Evolutionary conservation across 164 flowering plant genomes (phyloP).

Genomic region (Nymphaea colorata): DNA sequence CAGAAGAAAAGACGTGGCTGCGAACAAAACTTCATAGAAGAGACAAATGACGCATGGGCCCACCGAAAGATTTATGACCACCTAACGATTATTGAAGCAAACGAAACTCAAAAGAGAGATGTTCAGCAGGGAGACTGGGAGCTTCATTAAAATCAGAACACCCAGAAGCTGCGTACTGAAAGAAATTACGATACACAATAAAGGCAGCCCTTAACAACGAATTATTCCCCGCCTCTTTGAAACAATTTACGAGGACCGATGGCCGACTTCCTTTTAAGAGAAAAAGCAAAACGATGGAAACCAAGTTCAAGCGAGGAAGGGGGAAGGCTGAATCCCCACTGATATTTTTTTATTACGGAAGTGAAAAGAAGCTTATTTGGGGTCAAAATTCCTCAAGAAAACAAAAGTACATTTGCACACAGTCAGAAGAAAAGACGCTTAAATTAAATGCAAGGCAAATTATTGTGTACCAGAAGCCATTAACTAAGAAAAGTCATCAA

Average conservation of each 20-base stretch:
- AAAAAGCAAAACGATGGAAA: background rate
- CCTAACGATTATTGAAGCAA: background rate
- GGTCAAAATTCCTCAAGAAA: too few species aligned
- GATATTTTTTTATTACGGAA: background rate
- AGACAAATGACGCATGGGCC: background rate
- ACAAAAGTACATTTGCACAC: too few species aligned
- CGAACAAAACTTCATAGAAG: background rate
- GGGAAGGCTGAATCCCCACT: background rate
- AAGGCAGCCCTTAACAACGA: background rate
- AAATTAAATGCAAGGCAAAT: too few species aligned
- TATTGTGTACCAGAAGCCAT: too few species aligned
- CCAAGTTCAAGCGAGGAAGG: background rate
- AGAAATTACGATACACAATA: background rate
- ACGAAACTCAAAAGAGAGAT: background rate
- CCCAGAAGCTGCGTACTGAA: background rate
- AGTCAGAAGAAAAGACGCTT: too few species aligned
- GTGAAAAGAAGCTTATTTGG: too few species aligned
- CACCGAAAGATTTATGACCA: background rate
- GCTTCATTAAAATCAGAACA: background rate
- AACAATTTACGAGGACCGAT: background rate
- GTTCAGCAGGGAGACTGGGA: background rate
- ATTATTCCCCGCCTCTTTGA: background rate
- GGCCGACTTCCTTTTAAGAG: background rate
- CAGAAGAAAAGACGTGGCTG: background rate
- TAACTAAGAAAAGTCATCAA: too few species aligned